Percentiles rank a stretch among this genome's conserved stretches.
phyloP scores from a whole-genome alignment of 1,284 basidiomycete genomes.

The Chondrostereum purpureum region DNA sequence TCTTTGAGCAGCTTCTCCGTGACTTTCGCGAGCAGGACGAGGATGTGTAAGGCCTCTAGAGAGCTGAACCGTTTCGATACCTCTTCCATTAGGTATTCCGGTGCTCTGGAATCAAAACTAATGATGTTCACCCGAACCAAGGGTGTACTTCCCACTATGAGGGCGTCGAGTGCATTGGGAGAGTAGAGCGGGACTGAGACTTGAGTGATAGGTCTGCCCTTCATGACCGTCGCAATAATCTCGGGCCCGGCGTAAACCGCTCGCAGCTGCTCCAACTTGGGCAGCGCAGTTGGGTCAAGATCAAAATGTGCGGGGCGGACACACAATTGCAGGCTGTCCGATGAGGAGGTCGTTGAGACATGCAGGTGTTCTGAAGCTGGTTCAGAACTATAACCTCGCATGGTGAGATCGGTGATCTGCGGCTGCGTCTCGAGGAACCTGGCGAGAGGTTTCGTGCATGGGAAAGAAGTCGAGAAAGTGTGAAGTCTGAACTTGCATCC shows the following conservation, averaged over 20 bases:
- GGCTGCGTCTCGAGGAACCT: slow-evolving; percentile 47
- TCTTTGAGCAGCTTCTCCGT: slow-evolving; percentile 9
- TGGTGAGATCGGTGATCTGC: slow-evolving; percentile 41
- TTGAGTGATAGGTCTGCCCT: slow-evolving; percentile 41
- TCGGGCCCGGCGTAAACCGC: slow-evolving; percentile 45
- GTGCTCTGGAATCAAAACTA: slow-evolving; percentile 43
- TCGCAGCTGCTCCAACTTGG: slow-evolving; percentile 41
- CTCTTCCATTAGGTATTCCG: slow-evolving; percentile 36
- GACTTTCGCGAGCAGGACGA: slow-evolving; percentile 41
- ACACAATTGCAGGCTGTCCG: slow-evolving; percentile 15
- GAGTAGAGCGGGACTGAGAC: slow-evolving; percentile 50
- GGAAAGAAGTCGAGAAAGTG: slow-evolving; percentile 45
- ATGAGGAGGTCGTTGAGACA: slow-evolving; percentile 19
- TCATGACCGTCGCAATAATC: slow-evolving; percentile 38
- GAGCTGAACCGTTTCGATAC: slow-evolving; percentile 38
- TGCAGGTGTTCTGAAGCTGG: neutral
- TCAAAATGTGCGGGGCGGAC: slow-evolving; percentile 24
- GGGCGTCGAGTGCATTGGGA: slow-evolving; percentile 35
- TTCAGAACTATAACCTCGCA: slow-evolving; percentile 36
- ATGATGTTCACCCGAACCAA: slow-evolving; percentile 50
- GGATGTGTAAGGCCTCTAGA: slow-evolving; percentile 51
- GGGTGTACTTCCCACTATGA: slow-evolving; percentile 30
- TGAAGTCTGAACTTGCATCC: slow-evolving; percentile 36
- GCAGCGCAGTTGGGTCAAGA: slow-evolving; percentile 37
- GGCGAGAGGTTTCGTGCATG: slow-evolving; percentile 39